Percentiles rank a stretch among this genome's conserved stretches.
These are phyloP conservation scores for Lepidium africanum DNA, from an alignment of 345 rosid genomes.

Conservation along the genomic window DNA sequence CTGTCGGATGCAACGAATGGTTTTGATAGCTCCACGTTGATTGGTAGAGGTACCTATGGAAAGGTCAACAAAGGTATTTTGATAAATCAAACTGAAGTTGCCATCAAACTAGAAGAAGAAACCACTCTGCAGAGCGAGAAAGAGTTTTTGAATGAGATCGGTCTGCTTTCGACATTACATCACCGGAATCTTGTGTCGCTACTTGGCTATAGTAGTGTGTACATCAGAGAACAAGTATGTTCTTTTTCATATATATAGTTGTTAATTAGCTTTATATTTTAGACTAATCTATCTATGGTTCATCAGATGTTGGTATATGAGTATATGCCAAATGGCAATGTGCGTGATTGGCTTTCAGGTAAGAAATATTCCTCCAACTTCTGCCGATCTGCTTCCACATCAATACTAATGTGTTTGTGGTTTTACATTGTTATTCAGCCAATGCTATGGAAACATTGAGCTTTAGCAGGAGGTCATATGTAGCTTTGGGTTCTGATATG, in stretches of 20 bases:
- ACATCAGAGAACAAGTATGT: conserved; percentile 72
- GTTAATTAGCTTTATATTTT: not conserved
- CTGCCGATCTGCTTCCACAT: not conserved
- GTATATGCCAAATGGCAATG: conserved; percentile 75
- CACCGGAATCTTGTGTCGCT: conserved; percentile 77
- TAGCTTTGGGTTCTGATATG: conserved; percentile 53
- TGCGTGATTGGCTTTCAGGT: conserved; percentile 84
- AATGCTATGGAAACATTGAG: conserved; percentile 37
- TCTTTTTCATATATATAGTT: conserved; percentile 7
- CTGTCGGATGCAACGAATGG: conserved; percentile 57
- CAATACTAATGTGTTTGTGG: not conserved
- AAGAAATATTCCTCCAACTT: not conserved
- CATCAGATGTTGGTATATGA: conserved; percentile 86
- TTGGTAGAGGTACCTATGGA: conserved; percentile 87
- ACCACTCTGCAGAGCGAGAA: conserved; percentile 76
- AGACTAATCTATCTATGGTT: not conserved
- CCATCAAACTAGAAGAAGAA: conserved; percentile 78
- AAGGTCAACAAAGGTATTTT: conserved; percentile 72
- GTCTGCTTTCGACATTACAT: conserved; percentile 70
- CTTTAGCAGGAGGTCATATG: conserved; percentile 44
- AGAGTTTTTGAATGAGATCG: conserved; percentile 81
- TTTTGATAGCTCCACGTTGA: conserved; percentile 51
- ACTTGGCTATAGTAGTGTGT: conserved; percentile 77
- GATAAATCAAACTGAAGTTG: conserved; percentile 44
- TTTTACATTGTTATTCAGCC: conserved; percentile 33